Conservation (phyloP, 164 flowering plant species). For the Liriodendron chinense region DNA sequence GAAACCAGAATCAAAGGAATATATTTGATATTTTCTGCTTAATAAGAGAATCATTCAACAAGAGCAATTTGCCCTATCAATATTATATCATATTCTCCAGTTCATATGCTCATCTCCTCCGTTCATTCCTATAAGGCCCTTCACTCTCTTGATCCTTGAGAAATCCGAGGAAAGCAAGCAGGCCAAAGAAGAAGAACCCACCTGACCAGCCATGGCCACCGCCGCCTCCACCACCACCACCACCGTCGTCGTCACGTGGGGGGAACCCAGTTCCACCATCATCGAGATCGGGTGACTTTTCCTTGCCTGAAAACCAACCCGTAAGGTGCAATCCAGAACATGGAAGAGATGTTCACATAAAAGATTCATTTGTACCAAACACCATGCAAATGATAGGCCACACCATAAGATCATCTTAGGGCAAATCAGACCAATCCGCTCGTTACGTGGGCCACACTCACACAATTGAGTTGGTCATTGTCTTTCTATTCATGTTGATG, state of each 20-base stretch:
- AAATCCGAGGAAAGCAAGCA: constrained; percentile 82
- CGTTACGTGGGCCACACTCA: no score
- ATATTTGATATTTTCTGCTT: no score
- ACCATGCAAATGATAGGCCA: no score
- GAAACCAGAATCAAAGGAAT: no score
- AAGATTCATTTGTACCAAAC: not conserved
- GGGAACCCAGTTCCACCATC: constrained; percentile 91
- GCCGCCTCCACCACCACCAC: constrained; percentile 51
- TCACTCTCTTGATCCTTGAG: constrained; percentile 78
- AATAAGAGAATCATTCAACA: constrained; percentile 2
- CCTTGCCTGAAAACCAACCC: constrained; percentile 45
- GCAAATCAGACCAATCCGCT: no score
- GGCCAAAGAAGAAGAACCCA: constrained; percentile 86
- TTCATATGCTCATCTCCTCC: constrained; percentile 15
- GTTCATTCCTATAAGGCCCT: constrained; percentile 32
- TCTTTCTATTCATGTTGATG: no score
- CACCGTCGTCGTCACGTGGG: constrained; percentile 83
- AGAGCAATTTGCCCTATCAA: not conserved
- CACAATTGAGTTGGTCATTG: no score
- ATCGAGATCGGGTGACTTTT: constrained; percentile 80
- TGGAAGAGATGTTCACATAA: not conserved
- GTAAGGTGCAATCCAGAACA: not conserved
- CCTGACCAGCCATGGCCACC: constrained; percentile 91
- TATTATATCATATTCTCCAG: not conserved
- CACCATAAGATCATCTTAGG: no score